Evolutionary conservation across 2,329 filamentous ascomycete species (phyloP), one percentile per base, ranked within the genome.

Genomic region (Lizonia empirigonia): DNA sequence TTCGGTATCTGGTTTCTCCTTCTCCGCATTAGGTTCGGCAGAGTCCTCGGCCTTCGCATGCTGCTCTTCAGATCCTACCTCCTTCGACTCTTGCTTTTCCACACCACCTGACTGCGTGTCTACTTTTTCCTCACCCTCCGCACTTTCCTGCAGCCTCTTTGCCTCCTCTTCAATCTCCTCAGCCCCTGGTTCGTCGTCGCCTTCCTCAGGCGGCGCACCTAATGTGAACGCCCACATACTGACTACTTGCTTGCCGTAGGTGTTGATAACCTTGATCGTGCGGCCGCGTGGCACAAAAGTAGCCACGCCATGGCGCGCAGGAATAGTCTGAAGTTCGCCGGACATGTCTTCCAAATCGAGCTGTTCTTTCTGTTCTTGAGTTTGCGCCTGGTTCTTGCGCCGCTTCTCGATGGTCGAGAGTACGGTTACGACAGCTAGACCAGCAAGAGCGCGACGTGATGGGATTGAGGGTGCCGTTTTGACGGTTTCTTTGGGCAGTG

Each of bases 191-290:
- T 56, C 60, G 8, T 59, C 55, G 1, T 71, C 69, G 7, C 58
- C 70, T 15, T 73, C 66, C 27, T 73, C 70, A 3, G 77, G 77
- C 13, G 78, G 77, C n/a, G 72, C 67, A 8, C 73, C 72, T 26
- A 80, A 57, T 1, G 75, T 75, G 57, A 80, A 80, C 0, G 77
- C 78, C 78, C 78, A 80, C 19, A 76, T 77, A 50, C 78, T 77
- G 19, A 80, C 71, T 8, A 78, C 75, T 64, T 80, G 78, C 36
- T 74, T 75, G n/a, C 78, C 78, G 51, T 77, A 78, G 1, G 76
- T 78, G 49, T 80, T 80, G 49, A 80, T 73, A 33, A 80, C 76
- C 62, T 79, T 80, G 65, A 80, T 78, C 2, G 71, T 74, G 47
- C 76, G 70, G 16, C 77, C 78, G 18, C 74, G 70, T 4, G 78